Conservation (phyloP, 331 rosid genomes). For the Cydonia oblonga region DNA sequence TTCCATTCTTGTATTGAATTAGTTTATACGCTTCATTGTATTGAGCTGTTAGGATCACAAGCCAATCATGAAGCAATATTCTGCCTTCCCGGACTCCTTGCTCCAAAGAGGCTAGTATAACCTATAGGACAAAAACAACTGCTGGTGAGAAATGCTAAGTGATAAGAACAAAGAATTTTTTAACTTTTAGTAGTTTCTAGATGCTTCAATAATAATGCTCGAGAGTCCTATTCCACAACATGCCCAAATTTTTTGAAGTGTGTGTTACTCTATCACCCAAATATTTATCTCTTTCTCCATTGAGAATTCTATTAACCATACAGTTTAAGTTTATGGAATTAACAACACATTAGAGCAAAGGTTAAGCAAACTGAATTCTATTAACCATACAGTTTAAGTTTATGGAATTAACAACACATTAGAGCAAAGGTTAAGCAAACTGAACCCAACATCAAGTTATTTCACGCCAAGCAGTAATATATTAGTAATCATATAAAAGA, state of each 20-base stretch:
- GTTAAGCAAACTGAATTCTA: neutral
- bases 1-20: slow-evolving; percentile 53
- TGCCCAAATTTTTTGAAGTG: neutral
- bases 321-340: neutral
- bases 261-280: neutral
- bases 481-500: neutral
- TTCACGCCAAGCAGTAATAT: neutral
- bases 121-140: slow-evolving; percentile 33
- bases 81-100: slow-evolving; percentile 98
- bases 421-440: neutral
- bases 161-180: neutral
- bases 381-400: neutral
- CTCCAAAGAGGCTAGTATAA: slow-evolving; percentile 83
- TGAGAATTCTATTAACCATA: neutral
- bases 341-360: neutral
- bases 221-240: neutral
- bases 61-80: slow-evolving; percentile 92
- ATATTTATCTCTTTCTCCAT: neutral
- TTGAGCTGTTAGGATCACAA: slow-evolving; percentile 86
- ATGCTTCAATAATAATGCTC: neutral
- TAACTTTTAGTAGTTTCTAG: neutral
- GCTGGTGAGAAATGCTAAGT: neutral
- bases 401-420: neutral
- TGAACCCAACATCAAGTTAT: neutral
- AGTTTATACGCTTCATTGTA: slow-evolving; percentile 72